phyloP scores from a whole-genome alignment of 345 rosid species.

The Populus ilicifolia region DNA sequence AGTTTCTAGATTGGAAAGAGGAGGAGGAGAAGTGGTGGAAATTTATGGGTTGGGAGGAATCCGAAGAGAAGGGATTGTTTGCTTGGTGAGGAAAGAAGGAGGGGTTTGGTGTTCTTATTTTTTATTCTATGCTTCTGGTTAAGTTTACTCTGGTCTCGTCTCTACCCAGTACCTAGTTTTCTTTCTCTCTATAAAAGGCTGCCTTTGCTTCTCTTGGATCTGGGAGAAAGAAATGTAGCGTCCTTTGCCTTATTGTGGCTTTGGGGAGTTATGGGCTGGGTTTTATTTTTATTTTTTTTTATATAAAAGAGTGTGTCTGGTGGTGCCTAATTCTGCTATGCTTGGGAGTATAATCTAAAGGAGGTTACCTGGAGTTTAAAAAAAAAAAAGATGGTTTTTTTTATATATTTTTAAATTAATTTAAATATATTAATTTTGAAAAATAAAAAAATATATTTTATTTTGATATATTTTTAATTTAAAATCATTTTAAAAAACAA shows the following conservation, averaged over 20 bases:
- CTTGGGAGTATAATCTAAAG: no score
- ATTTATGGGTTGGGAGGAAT: background rate
- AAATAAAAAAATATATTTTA: no score
- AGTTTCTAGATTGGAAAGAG: background rate
- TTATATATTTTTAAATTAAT: no score
- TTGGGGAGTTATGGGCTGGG: background rate
- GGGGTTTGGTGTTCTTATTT: background rate
- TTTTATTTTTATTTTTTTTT: no score
- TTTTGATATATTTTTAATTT: no score
- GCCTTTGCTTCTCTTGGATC: background rate
- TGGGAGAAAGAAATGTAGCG: background rate
- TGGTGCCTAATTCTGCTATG: no score
- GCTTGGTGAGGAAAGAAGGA: background rate
- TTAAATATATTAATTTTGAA: no score
- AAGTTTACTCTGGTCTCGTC: background rate
- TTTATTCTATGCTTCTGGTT: constrained; percentile 2
- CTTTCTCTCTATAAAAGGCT: background rate
- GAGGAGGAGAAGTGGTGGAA: background rate
- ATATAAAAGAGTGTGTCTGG: background rate
- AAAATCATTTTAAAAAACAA: no score
- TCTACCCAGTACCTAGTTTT: background rate
- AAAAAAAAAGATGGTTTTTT: no score
- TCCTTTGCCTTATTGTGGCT: background rate
- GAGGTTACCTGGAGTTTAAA: no score
- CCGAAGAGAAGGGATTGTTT: background rate